Conservation (phyloP, 1,284 basidiomycete species). For the Cerioporus squamosus region DNA sequence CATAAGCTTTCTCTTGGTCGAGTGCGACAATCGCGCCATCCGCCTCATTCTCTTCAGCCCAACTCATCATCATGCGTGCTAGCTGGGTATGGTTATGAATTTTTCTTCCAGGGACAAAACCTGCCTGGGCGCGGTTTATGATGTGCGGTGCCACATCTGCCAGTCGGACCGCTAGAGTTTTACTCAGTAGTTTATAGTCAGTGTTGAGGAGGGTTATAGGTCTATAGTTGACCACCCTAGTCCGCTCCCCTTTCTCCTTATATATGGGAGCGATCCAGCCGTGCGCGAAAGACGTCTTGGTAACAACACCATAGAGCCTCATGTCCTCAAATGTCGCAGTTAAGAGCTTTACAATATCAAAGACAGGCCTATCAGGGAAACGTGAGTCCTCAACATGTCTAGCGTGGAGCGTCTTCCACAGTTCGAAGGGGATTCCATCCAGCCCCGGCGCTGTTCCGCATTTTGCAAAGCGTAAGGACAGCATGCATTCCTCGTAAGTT, state of each 20-base stretch:
- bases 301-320: slow-evolving; percentile 11
- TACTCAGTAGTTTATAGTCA: slow-evolving; percentile 36
- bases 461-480: background rate
- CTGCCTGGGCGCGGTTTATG: slow-evolving; percentile 33
- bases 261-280: slow-evolving; percentile 42
- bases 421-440: slow-evolving; percentile 27
- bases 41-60: slow-evolving; percentile 27
- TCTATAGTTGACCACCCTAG: slow-evolving; percentile 34
- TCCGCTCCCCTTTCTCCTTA: slow-evolving; percentile 31
- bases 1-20: slow-evolving; percentile 41
- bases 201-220: slow-evolving; percentile 40
- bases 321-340: slow-evolving; percentile 24
- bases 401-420: slow-evolving; percentile 21
- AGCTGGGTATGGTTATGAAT: slow-evolving; percentile 33
- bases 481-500: background rate
- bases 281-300: slow-evolving; percentile 24
- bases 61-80: slow-evolving; percentile 26
- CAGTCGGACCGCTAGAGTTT: slow-evolving; percentile 25
- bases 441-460: slow-evolving; percentile 21
- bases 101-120: slow-evolving; percentile 31
- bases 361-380: background rate
- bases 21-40: slow-evolving; percentile 33
- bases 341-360: slow-evolving; percentile 20
- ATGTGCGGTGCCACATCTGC: slow-evolving; percentile 16
- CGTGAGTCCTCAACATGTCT: background rate